Evolutionary conservation across 2,329 filamentous ascomycete species (phyloP), one percentile per base, ranked within the genome.

Genomic region (Neurospora sp.): DNA sequence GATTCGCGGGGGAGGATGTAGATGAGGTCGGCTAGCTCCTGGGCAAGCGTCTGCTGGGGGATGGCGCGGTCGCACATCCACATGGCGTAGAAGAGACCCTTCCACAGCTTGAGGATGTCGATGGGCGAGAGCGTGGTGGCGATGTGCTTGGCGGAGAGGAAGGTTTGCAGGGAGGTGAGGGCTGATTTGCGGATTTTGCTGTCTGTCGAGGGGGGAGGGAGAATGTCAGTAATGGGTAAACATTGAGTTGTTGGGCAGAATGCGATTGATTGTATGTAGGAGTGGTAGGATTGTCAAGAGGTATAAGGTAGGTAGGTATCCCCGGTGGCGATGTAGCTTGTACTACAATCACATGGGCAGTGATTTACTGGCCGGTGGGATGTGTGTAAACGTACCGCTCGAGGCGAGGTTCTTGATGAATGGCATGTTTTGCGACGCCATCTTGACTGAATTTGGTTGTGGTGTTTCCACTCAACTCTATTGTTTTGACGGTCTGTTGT

Each of bases 11-110:
- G 86, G 37, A 95, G 82, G 28, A 85, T 81, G 72, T 86, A 84
- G 65, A 91, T 79, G 67, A 97, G 87, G 1, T 82, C 86, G 62
- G 93, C 91, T 69, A 98, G 90, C 72, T 94, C 90, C 74, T 85
- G 82, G 74, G 92, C 91, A 66, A 98, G 90, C 62, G 87, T 87
- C 83, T 97, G 93, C 83, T 97, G 95, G 2, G 92, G 90, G n/a
- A 89, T 82, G 11, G 93, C 90, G 66, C 93, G 92, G 84, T 97
- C 94, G 80, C 91, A 93, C 89, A 97, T 96, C 91, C 93, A 97
- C 77, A 96, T 88, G 77, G 90, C 91, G 85, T 93, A 97, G 84
- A 96, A 97, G 23, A 98, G 87, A 5, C 93, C 95, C 78, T 96
- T 97, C 93, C 93, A 97, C 74, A 98, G 87, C 83, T 97, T 97